phyloP scores from a whole-genome alignment of 352 stramenopile species.

The Thalassiosira exigua region DNA sequence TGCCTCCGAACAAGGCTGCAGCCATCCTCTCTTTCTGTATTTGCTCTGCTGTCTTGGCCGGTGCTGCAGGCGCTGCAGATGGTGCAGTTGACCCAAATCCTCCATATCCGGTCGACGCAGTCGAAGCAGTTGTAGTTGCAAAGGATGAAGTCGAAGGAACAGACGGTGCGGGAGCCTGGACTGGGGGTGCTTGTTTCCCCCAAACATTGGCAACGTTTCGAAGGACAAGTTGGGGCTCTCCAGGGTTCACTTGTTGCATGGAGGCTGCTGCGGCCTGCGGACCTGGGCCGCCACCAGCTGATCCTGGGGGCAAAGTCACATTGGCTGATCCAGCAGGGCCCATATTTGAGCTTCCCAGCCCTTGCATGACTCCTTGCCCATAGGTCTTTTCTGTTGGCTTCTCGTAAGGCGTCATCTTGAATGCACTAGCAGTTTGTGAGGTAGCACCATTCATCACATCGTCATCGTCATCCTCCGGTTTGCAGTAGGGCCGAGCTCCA shows the following conservation, averaged over 20 bases:
- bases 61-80: slow-evolving; percentile 20
- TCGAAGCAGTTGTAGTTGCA: slow-evolving; percentile 13
- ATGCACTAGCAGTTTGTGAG: slow-evolving; percentile 57
- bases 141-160: slow-evolving; percentile 30
- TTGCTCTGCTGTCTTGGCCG: slow-evolving; percentile 80
- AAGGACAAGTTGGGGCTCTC: slow-evolving; percentile 66
- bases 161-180: slow-evolving; percentile 40
- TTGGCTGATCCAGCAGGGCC: slow-evolving; percentile 46
- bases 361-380: slow-evolving; percentile 58
- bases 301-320: slow-evolving; percentile 67
- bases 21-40: slow-evolving; percentile 90
- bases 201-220: slow-evolving; percentile 83
- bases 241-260: slow-evolving; percentile 9
- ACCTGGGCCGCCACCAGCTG: slow-evolving; percentile 32
- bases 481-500: slow-evolving; percentile 93
- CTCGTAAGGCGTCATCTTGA: slow-evolving; percentile 89
- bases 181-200: slow-evolving; percentile 59
- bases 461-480: slow-evolving; percentile 94
- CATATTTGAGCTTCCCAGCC: slow-evolving; percentile 57
- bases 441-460: slow-evolving; percentile 85
- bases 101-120: slow-evolving; percentile 38
- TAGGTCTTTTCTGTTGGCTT: slow-evolving; percentile 77
- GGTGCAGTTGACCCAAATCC: slow-evolving; percentile 47
- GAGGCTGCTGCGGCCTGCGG: slow-evolving; percentile 21
- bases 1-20: slow-evolving; percentile 95